Evolutionary conservation across 345 rosid genomes (phyloP), one percentile per base, ranked within the genome.

Genomic region (Leavenworthia alabamica): DNA sequence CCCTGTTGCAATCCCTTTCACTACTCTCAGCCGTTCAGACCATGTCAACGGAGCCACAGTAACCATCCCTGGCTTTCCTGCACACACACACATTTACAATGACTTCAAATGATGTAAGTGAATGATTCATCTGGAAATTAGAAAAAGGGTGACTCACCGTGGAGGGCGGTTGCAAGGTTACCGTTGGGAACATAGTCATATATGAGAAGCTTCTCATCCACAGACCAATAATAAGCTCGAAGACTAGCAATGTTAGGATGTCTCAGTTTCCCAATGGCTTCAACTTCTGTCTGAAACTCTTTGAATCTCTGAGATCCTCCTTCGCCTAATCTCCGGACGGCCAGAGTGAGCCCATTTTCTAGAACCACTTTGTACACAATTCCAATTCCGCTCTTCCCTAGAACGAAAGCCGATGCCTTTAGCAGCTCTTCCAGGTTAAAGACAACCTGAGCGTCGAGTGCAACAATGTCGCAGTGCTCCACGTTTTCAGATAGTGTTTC

Each of bases 371-470:
- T 90, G 83, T 93, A 93, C 58, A 88, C 91, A 39, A 90, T 93
- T 23, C 99, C 99, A 24, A 87, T 85, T 67, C 97, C 96, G 28
- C 97, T 86, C 88, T 93, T 93, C 32, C 99, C 97, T 3, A 93
- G 67, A 52, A 93, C 97, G 70, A 93, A 93, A 57, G 97, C 99
- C 0, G 97, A 84, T 36, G 99, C 99, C 76, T 89, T 93, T 40
- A 93, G 89, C 64, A 93, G 76, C 77, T 93, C 97, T 50, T 93
- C 97, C 42, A 93, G 80, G 80, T 89, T 84, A 49, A 93, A 89
- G 45, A 82, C 84, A 58, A 89, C 88, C 56, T 85, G 94, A 33
- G 80, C 35, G 66, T 87, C 97, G 36, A 90, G 67, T 0, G 95
- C 77, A 49, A 90, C 86, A 16, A 93, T 90, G 75, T 88, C 96